Percentiles rank a stretch among this genome's conserved stretches.
phyloP scores from a whole-genome alignment of 192 early-diverging fungal genomes.

The Paraglomus brasilianum region DNA sequence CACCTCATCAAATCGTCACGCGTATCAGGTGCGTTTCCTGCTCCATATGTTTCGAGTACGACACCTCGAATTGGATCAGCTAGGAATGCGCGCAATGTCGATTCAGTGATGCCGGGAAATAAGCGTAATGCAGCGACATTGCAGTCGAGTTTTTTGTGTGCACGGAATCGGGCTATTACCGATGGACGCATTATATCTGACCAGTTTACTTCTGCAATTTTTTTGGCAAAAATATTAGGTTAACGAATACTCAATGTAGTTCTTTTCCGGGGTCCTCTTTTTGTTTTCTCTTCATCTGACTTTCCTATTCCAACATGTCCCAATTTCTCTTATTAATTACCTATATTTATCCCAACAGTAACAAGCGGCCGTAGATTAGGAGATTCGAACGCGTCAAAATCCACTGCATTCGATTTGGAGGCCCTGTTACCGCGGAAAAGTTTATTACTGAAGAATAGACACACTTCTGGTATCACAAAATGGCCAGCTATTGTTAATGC shows the following conservation, averaged over 20 bases:
- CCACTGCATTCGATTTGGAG: slow-evolving; percentile 72
- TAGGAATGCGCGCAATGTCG: slow-evolving; percentile 85
- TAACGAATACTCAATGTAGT: slow-evolving; percentile 3
- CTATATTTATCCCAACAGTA: slow-evolving; percentile 94
- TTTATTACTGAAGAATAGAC: slow-evolving; percentile 92
- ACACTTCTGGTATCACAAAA: slow-evolving; percentile 95
- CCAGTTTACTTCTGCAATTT: slow-evolving; percentile 81
- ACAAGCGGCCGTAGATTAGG: slow-evolving; percentile 90
- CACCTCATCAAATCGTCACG: slow-evolving; percentile 81
- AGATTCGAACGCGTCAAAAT: slow-evolving; percentile 83
- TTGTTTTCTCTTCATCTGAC: neutral
- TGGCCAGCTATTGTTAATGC: slow-evolving; percentile 97
- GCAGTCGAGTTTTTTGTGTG: slow-evolving; percentile 81
- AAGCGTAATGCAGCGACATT: slow-evolving; percentile 87
- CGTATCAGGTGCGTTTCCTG: slow-evolving; percentile 93
- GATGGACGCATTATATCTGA: slow-evolving; percentile 81
- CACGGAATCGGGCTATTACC: slow-evolving; percentile 77
- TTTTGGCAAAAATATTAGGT: neutral
- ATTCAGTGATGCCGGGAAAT: slow-evolving; percentile 91
- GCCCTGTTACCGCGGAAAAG: slow-evolving; percentile 90
- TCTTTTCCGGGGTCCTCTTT: neutral
- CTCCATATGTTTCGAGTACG: slow-evolving; percentile 95
- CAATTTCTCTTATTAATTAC: slow-evolving; percentile 37
- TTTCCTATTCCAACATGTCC: neutral
- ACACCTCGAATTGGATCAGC: slow-evolving; percentile 84